A percentile compares a stretch with the other conserved stretches of the same genome.
phyloP scores from a whole-genome alignment of 1,284 basidiomycete genomes.

The Leccinum insigne region DNA sequence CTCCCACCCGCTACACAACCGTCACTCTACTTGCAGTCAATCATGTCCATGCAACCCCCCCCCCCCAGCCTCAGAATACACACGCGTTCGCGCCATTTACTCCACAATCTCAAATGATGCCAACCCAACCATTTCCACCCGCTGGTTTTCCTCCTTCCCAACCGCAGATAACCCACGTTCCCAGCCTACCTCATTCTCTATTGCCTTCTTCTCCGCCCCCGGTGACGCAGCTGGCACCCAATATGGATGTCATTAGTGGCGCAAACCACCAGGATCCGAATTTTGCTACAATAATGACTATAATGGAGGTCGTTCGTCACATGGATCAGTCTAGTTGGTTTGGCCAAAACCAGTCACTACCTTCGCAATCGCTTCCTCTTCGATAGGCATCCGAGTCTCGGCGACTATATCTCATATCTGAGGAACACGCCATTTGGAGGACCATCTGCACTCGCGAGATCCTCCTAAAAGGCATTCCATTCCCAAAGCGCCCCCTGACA shows the following conservation, averaged over 20 bases:
- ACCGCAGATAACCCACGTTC: conserved; percentile 13
- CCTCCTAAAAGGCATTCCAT: conserved; percentile 46
- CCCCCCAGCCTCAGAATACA: conserved; percentile 21
- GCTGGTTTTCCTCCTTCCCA: conserved; percentile 20
- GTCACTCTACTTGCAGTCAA: conserved; percentile 14
- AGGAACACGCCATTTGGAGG: conserved; percentile 54
- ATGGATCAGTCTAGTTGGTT: conserved; percentile 27
- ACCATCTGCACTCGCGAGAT: conserved; percentile 46
- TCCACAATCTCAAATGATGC: conserved; percentile 20
- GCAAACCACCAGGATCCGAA: conserved; percentile 24
- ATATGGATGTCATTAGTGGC: conserved; percentile 13
- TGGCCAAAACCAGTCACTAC: conserved; percentile 19
- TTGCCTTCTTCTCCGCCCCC: conserved; percentile 17
- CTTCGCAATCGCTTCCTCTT: conserved; percentile 14
- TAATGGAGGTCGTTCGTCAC: conserved; percentile 35
- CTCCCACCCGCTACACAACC: conserved; percentile 9
- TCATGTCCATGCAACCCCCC: conserved; percentile 8
- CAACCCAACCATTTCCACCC: conserved; percentile 21
- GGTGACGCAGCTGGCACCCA: conserved; percentile 14
- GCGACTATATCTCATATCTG: conserved; percentile 43
- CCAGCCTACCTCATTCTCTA: conserved; percentile 14
- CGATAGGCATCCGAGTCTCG: conserved; percentile 45
- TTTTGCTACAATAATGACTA: conserved; percentile 33
- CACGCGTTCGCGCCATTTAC: conserved; percentile 14
- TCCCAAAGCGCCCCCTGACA: conserved; percentile 36